phyloP scores from a whole-genome alignment of 1,284 basidiomycete genomes.

The Puccinia coronata region DNA sequence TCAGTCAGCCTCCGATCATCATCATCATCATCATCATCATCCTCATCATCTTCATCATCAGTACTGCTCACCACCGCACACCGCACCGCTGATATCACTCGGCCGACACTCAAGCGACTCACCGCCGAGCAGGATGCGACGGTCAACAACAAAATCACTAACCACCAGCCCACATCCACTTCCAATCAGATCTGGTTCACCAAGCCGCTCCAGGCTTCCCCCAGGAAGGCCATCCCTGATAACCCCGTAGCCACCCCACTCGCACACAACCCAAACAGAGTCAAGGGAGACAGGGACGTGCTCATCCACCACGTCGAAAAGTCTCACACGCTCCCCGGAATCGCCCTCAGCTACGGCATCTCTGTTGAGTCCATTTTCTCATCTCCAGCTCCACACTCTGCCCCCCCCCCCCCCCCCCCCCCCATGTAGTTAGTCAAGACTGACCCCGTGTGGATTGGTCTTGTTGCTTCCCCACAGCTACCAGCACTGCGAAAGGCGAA shows the following conservation, averaged over 20 bases:
- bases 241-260: conserved; percentile 19
- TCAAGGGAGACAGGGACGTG: conserved; percentile 31
- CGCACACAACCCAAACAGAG: conserved; percentile 8
- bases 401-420: too few relatives aligned
- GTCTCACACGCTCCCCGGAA: conserved; percentile 15
- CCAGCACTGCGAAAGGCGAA: conserved; percentile 31
- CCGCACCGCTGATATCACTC: conserved; percentile 11
- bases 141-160: background rate
- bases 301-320: conserved; percentile 29
- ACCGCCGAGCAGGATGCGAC: background rate
- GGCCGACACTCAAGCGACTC: conserved; percentile 37
- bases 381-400: too few relatives aligned
- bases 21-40: background rate
- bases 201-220: background rate
- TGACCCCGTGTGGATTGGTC: too few relatives aligned
- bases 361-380: background rate
- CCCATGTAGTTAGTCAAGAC: too few relatives aligned
- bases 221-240: background rate
- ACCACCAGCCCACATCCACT: background rate
- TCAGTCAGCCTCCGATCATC: background rate
- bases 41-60: background rate
- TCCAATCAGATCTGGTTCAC: conserved; percentile 2
- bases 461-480: conserved; percentile 6
- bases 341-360: conserved; percentile 46
- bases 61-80: background rate